Evolutionary conservation across 768 basidiomycete species (phyloP).

Genomic region (Myochromella boudieri): DNA sequence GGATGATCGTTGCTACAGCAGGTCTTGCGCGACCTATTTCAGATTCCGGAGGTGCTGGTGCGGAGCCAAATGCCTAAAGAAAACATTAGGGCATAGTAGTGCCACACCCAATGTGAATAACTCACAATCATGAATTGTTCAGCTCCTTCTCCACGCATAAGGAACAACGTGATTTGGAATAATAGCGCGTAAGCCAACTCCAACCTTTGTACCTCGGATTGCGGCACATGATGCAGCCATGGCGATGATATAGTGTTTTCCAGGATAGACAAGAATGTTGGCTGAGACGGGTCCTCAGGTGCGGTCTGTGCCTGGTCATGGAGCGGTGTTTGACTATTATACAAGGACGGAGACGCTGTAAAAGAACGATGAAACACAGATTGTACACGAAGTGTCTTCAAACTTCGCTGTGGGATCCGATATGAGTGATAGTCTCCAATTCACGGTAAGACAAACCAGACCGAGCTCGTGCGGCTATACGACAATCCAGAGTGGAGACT

Average conservation of each 20-base stretch:
- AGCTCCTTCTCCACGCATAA: slow-evolving; percentile 19
- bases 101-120: neutral
- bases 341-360: slow-evolving; percentile 1
- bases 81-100: too few relatives aligned
- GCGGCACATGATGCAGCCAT: too few relatives aligned
- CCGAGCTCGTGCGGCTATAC: neutral
- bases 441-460: neutral
- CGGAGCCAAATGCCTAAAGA: slow-evolving; percentile 24
- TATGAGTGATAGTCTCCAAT: neutral
- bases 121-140: slow-evolving; percentile 22
- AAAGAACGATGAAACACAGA: neutral
- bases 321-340: slow-evolving; percentile 12
- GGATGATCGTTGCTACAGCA: slow-evolving; percentile 18
- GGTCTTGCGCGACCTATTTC: slow-evolving; percentile 26
- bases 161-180: slow-evolving; percentile 26
- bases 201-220: too few relatives aligned
- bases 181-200: slow-evolving; percentile 22
- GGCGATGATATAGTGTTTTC: too few relatives aligned
- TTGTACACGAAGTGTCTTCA: neutral
- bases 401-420: neutral
- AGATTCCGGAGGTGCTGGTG: slow-evolving; percentile 21
- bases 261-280: too few relatives aligned
- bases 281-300: too few relatives aligned
- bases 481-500: too few relatives aligned
- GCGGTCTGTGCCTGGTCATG: too few relatives aligned